phyloP scores from a whole-genome alignment of 306 rosid species.

The Lagenaria siceraria region DNA sequence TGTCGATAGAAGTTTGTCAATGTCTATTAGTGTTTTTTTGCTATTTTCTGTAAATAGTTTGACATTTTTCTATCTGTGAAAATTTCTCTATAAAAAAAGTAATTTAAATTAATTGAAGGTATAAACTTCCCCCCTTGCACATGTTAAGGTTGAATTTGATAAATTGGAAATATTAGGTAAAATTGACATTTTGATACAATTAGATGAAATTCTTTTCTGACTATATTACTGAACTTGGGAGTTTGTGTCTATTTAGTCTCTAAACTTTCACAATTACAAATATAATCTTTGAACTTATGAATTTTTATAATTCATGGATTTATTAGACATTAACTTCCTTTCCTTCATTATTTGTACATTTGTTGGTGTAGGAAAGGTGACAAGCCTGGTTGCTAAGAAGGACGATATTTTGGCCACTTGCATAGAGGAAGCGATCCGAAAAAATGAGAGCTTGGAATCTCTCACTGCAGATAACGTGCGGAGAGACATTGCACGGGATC shows the following conservation, averaged over 20 bases:
- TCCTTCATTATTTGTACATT: not conserved
- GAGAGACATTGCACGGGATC: conserved; percentile 51
- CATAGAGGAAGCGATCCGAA: conserved; percentile 86
- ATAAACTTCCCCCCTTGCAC: not conserved
- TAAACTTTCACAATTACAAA: too few species aligned
- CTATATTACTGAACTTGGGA: too few species aligned
- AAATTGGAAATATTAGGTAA: not conserved
- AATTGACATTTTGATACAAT: not conserved
- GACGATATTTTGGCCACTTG: conserved; percentile 44
- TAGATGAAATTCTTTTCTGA: too few species aligned
- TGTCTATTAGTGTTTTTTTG: too few species aligned
- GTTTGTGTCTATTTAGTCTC: too few species aligned
- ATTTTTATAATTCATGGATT: too few species aligned
- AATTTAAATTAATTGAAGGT: not conserved
- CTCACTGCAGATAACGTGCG: conserved; percentile 50
- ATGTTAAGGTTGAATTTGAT: not conserved
- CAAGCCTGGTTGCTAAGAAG: conserved; percentile 75
- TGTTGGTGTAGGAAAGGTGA: conserved; percentile 67
- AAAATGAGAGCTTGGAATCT: conserved; percentile 85
- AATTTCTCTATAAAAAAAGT: too few species aligned
- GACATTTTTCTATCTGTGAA: too few species aligned
- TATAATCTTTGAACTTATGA: too few species aligned
- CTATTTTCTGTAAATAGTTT: too few species aligned
- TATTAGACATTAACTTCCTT: not conserved
- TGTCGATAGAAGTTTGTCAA: too few species aligned